Base-by-base conservation (phyloP, 441 rosid species). In the Kokia cookei region DNA sequence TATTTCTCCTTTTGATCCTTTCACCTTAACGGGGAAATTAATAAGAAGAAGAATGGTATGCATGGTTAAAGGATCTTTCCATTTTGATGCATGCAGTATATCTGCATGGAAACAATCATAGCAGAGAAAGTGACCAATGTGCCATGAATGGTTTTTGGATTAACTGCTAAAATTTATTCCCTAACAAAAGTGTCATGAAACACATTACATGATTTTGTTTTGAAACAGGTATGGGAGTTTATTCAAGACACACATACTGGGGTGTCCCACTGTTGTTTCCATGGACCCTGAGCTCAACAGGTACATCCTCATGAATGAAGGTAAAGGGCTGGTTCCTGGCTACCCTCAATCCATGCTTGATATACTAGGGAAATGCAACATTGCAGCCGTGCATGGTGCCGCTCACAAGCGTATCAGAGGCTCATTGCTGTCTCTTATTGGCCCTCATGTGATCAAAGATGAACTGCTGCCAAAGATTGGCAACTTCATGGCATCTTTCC, bases 281-380 rank as follows among this genome's bases (percentile, higher is more conserved):
- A 89, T 94, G 97, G 98, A 94, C 82, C 93, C 95, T 74, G 93
- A 92, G 72, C 78, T 94, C 58, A 92, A 94, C 70, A 85, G 88
- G 75, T 92, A 82, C 89, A 91, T 92, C 61, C 77, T 94, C 19
- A 83, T 91, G 93, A 92, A 88, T 54, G 98, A 94, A 73, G 85
- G 90, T 0, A 94, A 91, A 81, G 98, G 98, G 11, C 80, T 94
- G 17, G 97, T 94, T 26, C 93, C 98, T 37, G 98, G 98, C 22
- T 94, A 94, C 63, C 98, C 98, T n/a, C 91, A 89, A 64, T 92
- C 98, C 51, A 94, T 94, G 98, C 83, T 92, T 12, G 98, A 94
- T 66, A 91, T 94, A 51, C 85, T 94, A 24, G 98, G 98, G 27
- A 89, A 86, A 80, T 80, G 90, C 81, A 94, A 94, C 86, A 92